Conservation (phyloP, 495 filamentous ascomycete genomes). For the Wilcoxina mikolae region DNA sequence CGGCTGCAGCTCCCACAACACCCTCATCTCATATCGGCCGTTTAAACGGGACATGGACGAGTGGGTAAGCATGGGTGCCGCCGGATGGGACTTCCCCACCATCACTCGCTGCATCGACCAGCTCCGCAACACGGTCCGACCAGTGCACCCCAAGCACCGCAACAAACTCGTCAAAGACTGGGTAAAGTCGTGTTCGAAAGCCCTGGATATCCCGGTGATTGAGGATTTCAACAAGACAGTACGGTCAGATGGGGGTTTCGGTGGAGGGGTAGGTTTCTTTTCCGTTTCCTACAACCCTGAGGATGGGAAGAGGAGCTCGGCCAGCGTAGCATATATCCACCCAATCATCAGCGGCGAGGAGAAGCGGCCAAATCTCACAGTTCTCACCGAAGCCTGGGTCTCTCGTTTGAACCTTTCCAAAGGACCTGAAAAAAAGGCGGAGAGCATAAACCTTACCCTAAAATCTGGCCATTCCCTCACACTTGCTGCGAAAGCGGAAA, state of each 20-base stretch:
- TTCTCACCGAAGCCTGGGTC: slow-evolving; percentile 69
- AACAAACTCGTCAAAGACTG: slow-evolving; percentile 78
- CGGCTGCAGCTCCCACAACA: slow-evolving; percentile 78
- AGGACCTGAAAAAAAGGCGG: slow-evolving; percentile 39
- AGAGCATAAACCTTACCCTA: slow-evolving; percentile 50
- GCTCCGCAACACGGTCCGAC: slow-evolving; percentile 64
- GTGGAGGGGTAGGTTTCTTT: slow-evolving; percentile 68
- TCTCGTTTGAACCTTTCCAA: slow-evolving; percentile 51
- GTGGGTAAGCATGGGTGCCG: slow-evolving; percentile 58
- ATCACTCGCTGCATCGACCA: slow-evolving; percentile 62
- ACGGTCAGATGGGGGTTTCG: slow-evolving; percentile 47
- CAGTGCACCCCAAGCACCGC: slow-evolving; percentile 57
- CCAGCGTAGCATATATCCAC: slow-evolving; percentile 75
- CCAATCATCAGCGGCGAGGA: slow-evolving; percentile 65
- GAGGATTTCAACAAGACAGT: slow-evolving; percentile 72
- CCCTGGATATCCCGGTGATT: slow-evolving; percentile 60
- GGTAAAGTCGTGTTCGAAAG: slow-evolving; percentile 56
- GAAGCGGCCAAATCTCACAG: slow-evolving; percentile 59
- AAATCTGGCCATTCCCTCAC: slow-evolving; percentile 47
- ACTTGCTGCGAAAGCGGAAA: slow-evolving; percentile 50
- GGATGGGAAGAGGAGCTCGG: slow-evolving; percentile 59
- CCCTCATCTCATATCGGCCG: slow-evolving; percentile 68
- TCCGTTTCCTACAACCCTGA: slow-evolving; percentile 72
- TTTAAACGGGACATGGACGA: slow-evolving; percentile 63
- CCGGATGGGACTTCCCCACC: slow-evolving; percentile 63